Evolutionary conservation across 441 rosid genomes (phyloP), one percentile per base, ranked within the genome.

Genomic region (Eruca vesicaria): DNA sequence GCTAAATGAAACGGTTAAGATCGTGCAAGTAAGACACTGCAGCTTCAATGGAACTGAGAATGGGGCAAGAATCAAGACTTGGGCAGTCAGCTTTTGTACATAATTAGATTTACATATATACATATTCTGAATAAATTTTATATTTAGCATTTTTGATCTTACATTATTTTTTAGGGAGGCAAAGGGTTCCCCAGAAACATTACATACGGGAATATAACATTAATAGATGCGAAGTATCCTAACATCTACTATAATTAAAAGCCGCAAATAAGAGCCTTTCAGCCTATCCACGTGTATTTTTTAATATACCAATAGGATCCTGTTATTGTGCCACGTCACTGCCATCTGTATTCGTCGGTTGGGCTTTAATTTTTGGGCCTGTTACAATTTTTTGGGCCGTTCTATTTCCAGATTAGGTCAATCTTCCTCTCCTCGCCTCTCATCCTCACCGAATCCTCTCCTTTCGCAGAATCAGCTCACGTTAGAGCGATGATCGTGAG

Each of bases 381-480:
- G n/a, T n/a, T n/a, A n/a, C n/a, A n/a, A n/a, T n/a, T n/a, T n/a
- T n/a, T n/a, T n/a, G n/a, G n/a, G n/a, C n/a, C n/a, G n/a, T n/a
- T n/a, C n/a, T n/a, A n/a, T n/a, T n/a, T n/a, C n/a, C n/a, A n/a
- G n/a, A n/a, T n/a, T n/a, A n/a, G n/a, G n/a, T n/a, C n/a, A n/a
- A n/a, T n/a, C n/a, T n/a, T n/a, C n/a, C n/a, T n/a, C n/a, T n/a
- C n/a, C n/a, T n/a, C n/a, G n/a, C 78, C 83, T 0, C 78, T 86
- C n/a, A n/a, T n/a, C n/a, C n/a, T n/a, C n/a, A n/a, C n/a, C n/a
- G n/a, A n/a, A n/a, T n/a, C n/a, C n/a, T n/a, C 92, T 89, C 0
- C 41, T 86, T 26, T 89, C 93, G 94, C 76, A 71, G 72, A 63
- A 81, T 0, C 94, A 91, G 82, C 75, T 91, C 33, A 91, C 93